Base-by-base conservation (phyloP, 2,329 filamentous ascomycete genomes). In the Onygenales sp. region DNA sequence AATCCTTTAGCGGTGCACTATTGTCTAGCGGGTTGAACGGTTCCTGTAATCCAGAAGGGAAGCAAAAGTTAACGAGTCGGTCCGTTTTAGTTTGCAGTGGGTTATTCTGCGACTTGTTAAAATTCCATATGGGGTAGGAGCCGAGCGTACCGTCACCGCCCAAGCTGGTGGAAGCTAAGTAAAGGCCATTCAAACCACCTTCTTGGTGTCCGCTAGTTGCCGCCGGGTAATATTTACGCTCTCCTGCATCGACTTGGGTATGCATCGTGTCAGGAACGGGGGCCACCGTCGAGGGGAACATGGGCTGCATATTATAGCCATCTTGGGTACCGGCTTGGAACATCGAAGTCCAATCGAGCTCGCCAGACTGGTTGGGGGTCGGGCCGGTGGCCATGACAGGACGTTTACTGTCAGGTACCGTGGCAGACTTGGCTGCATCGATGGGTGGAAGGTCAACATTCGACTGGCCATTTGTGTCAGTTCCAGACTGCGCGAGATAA, bases 311-410 rank as follows among this genome's bases (percentile, higher is more conserved):
- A 5, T 27, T 27, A 72, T 81, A 83, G 71, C 78, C 75, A 72
- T 82, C 76, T 72, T 85, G 81, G 74, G 81, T 78, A 79, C 83
- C 83, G 75, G 83, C 72, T 75, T 84, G 85, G 76, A 88, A 88
- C 82, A 89, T 86, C 69, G 85, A 80, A 66, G 84, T 80, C 86
- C 86, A 89, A 74, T 89, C 85, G 75, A 86, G 63, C 51, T 72
- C 72, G 75, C 75, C 78, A 43, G 54, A 43, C 9, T 83, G 81
- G 70, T 78, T 78, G 71, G 78, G 73, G 72, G 78, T 79, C 62
- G 80, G 79, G 66, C 69, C 71, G 75, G 80, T 79, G 62, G 80
- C 79, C 82, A 88, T 87, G 65, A 80, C 65, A 59, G 69, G 69
- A 53, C 70, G 69, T 60, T 73, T 74, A 56, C 65, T 66, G 57